Conservation (phyloP, 106 monocot genomes). For the Dioscorea alata region DNA sequence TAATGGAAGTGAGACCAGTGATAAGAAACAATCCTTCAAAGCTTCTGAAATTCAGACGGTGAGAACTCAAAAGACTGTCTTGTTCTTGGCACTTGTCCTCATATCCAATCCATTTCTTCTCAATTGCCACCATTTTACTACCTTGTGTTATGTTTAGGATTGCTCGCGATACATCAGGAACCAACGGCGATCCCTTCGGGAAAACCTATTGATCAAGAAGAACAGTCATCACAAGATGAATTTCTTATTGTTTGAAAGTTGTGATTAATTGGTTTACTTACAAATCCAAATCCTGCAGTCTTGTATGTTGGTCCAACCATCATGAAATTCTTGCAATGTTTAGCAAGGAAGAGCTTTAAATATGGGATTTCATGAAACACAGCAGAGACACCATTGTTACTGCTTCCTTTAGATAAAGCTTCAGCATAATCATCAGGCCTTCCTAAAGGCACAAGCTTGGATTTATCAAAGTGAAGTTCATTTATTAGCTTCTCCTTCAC, state of each 20-base stretch:
- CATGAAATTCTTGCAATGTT: constrained; percentile 41
- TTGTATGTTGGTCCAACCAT: constrained; percentile 67
- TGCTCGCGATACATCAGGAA: constrained; percentile 17
- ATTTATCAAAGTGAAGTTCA: constrained; percentile 20
- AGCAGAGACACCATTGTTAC: constrained; percentile 44
- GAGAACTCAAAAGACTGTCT: not conserved
- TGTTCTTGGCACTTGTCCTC: constrained; percentile 5
- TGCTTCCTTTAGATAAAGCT: constrained; percentile 44
- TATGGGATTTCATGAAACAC: constrained; percentile 82
- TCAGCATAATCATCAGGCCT: constrained; percentile 47
- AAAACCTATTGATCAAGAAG: constrained; percentile 12
- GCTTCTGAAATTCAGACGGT: constrained; percentile 8
- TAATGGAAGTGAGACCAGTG: constrained; percentile 7
- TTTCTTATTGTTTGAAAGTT: too few species aligned
- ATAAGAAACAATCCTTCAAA: constrained; percentile 17
- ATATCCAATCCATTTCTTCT: constrained; percentile 18
- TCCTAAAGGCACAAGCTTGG: constrained; percentile 27
- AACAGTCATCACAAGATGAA: not conserved
- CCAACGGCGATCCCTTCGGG: constrained; percentile 16
- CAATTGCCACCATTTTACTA: constrained; percentile 9
- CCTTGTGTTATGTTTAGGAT: constrained; percentile 19
- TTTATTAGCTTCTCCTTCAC: not conserved
- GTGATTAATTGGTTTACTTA: constrained; percentile 20
- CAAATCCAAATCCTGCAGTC: constrained; percentile 82
- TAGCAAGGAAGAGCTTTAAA: constrained; percentile 57